A percentile compares a stretch with the other conserved stretches of the same genome.
Evolutionary conservation across 306 rosid genomes (phyloP).

Genomic region (Urtica urens): DNA sequence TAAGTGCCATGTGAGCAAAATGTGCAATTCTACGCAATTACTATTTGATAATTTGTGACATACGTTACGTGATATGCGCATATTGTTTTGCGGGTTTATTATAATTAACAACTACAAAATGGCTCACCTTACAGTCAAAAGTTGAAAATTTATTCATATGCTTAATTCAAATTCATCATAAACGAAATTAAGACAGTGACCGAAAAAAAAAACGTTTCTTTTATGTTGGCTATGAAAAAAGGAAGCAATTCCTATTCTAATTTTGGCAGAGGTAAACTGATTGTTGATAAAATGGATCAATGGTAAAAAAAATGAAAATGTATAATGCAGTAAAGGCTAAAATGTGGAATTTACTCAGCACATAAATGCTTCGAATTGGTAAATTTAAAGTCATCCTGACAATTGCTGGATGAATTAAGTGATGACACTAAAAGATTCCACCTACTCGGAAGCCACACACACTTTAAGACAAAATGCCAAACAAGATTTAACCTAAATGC

Average conservation of each 20-base stretch:
- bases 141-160: neutral
- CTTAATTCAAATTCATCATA: neutral
- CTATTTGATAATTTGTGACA: neutral
- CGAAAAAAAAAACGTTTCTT: too few relatives aligned
- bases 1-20: neutral
- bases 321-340: neutral
- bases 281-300: too few relatives aligned
- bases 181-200: neutral
- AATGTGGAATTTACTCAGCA: neutral
- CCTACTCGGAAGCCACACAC: neutral
- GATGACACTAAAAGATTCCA: constrained; percentile 14
- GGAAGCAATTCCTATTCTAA: too few relatives aligned
- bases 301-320: neutral
- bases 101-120: neutral
- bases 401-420: neutral
- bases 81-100: neutral
- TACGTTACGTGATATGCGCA: constrained; percentile 6
- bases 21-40: constrained; percentile 5
- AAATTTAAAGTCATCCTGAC: constrained; percentile 2
- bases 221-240: too few relatives aligned
- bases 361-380: neutral
- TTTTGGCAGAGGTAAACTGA: too few relatives aligned
- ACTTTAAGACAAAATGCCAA: neutral
- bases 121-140: constrained; percentile 3
- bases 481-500: neutral